These are phyloP conservation scores for Xylariaceae sp. DNA, from an alignment of 2,329 filamentous ascomycete genomes.

Conservation along the genomic window DNA sequence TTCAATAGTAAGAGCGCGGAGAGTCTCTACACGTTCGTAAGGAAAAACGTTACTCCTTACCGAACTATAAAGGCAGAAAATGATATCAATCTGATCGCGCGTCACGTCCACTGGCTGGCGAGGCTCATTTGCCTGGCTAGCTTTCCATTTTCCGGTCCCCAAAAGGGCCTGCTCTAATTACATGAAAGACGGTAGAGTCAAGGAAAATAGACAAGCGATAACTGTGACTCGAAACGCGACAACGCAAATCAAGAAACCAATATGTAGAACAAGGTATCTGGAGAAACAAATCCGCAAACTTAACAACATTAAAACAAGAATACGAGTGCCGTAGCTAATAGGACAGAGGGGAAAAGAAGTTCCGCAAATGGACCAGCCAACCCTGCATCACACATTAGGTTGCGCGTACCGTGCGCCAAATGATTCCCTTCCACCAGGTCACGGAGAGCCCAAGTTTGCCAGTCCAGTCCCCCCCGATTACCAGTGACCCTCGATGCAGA, in stretches of 20 bases:
- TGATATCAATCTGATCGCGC: conserved; percentile 17
- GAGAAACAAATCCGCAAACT: conserved; percentile 21
- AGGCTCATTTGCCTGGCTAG: conserved; percentile 7
- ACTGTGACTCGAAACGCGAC: not conserved
- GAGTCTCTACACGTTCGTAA: conserved; percentile 26
- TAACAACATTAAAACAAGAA: conserved; percentile 32
- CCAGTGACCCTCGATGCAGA: conserved; percentile 32
- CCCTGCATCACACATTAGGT: conserved; percentile 35
- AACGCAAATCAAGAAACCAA: conserved; percentile 16
- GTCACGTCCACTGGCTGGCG: conserved; percentile 2
- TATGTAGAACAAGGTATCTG: conserved; percentile 62
- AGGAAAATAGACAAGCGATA: conserved; percentile 10
- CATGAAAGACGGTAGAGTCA: conserved; percentile 9
- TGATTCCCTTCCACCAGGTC: conserved; percentile 24
- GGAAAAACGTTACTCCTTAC: conserved; percentile 18
- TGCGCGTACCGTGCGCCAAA: conserved; percentile 24
- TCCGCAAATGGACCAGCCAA: conserved; percentile 34
- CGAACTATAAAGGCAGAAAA: conserved; percentile 24
- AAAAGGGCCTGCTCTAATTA: conserved; percentile 21
- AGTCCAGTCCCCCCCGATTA: conserved; percentile 26
- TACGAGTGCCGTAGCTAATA: conserved; percentile 43
- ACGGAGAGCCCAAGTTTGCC: conserved; percentile 27
- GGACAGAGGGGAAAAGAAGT: conserved; percentile 41
- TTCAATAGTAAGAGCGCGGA: conserved; percentile 11
- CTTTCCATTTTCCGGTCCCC: conserved; percentile 15